Evolutionary conservation across 257 asterid species (phyloP), one percentile per base, ranked within the genome.

Genomic region (Rauvolfia tetraphylla): DNA sequence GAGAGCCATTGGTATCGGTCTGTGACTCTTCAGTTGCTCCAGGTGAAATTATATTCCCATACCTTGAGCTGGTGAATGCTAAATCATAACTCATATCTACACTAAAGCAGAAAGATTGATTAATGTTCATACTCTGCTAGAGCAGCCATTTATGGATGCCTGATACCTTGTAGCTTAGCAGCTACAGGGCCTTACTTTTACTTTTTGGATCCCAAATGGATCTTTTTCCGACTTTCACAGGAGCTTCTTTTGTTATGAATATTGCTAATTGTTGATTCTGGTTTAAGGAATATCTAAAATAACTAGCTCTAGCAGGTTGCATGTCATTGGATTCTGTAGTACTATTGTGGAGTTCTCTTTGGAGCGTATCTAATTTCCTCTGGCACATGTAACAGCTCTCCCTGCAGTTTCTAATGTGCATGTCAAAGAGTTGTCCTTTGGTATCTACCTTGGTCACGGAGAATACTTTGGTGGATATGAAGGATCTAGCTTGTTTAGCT

Each of bases 381-480:
- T 82, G 75, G 79, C 85, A 76, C 81, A 66, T 85, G 81, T 83
- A 63, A 75, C 98, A 95, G 98, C 98, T 82, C 84, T 80, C 72
- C 99, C 99, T 75, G 71, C 85, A 53, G 96, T 90, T 81, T 84
- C 90, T 71, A 85, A 82, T 83, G 96, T 95, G 80, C 81, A 69
- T 4, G 87, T 84, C 80, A 84, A 82, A 79, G 86, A 87, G 85
- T 57, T 90, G 79, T 89, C 99, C 57, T 78, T 87, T 67, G 86
- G 87, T 85, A 84, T 88, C 67, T 92, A 89, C 79, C 51, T 78
- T 76, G 99, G 98, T 57, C 97, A 88, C 83, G 99, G 97, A 75
- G 89, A 87, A 71, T 95, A 95, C 82, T 93, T 88, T 81, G 99
- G 99, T 73, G 98, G 99, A 70, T 75, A 88, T 39, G 97, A 93